Percentiles rank a stretch among this genome's conserved stretches.
Conservation (phyloP, 2,329 filamentous ascomycete species). For the Paecilomyces sp. region DNA sequence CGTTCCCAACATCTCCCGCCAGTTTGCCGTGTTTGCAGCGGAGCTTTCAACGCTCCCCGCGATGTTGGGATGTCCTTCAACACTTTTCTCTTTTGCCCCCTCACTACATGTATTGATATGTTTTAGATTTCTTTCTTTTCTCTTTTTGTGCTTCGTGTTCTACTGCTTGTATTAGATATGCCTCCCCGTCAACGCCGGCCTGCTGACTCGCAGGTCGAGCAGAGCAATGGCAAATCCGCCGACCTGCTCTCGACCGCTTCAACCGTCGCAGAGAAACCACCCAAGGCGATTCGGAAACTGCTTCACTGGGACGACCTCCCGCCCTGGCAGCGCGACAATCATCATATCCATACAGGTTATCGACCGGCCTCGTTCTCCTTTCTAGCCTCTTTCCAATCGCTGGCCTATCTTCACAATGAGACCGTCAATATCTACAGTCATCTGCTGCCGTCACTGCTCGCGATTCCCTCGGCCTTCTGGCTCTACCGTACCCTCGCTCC, state of each 20-base stretch:
- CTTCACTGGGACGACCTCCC: constrained; percentile 48
- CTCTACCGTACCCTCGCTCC: constrained; percentile 55
- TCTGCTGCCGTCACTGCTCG: constrained; percentile 58
- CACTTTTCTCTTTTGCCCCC: background rate
- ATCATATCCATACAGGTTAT: constrained; percentile 61
- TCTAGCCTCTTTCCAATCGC: constrained; percentile 48
- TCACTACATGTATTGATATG: background rate
- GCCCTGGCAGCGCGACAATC: constrained; percentile 57
- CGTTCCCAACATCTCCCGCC: constrained; percentile 5
- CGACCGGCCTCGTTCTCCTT: constrained; percentile 58
- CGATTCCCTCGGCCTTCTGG: constrained; percentile 44
- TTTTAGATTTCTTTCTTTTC: background rate
- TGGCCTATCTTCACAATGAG: constrained; percentile 61
- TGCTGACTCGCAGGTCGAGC: constrained; percentile 12
- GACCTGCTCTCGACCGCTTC: constrained; percentile 16
- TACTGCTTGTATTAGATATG: background rate
- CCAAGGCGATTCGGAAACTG: constrained; percentile 23
- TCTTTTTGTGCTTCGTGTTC: background rate
- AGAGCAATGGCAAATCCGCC: constrained; percentile 11
- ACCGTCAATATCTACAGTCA: constrained; percentile 68
- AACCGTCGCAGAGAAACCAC: constrained; percentile 20
- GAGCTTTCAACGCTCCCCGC: background rate
- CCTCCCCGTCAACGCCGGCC: constrained; percentile 23
- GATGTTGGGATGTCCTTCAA: background rate
- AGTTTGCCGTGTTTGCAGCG: constrained; percentile 20